These are phyloP conservation scores for Cytospora piceicola DNA, from an alignment of 2,329 filamentous ascomycete genomes.

Conservation along the genomic window DNA sequence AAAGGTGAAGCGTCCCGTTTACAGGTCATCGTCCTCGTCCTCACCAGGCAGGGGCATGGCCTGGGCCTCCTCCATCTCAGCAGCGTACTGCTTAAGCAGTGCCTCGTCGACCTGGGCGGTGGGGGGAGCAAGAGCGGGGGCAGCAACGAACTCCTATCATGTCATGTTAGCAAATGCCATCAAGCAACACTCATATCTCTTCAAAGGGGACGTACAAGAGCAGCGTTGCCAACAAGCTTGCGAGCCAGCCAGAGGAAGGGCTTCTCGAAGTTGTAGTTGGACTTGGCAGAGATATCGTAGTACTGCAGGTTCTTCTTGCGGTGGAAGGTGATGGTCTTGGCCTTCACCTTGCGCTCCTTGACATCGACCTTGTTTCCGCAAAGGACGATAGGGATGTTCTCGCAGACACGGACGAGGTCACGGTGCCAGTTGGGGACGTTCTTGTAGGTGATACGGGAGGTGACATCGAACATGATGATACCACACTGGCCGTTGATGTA, in stretches of 20 bases:
- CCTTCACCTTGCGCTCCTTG: conserved; percentile 99
- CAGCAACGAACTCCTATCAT: conserved; percentile 91
- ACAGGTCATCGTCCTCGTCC: conserved; percentile 76
- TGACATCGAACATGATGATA: conserved; percentile 99
- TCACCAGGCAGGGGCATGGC: conserved; percentile 89
- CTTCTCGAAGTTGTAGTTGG: conserved; percentile 99
- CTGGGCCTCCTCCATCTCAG: conserved; percentile 85
- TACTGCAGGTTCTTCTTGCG: conserved; percentile 99
- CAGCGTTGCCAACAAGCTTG: conserved; percentile 95
- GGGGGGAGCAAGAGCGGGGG: conserved; percentile 90
- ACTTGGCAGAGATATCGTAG: conserved; percentile 99
- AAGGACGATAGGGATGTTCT: conserved; percentile 98
- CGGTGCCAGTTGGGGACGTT: conserved; percentile 99
- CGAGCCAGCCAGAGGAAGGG: conserved; percentile 99
- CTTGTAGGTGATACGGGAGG: conserved; percentile 99
- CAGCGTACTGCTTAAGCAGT: conserved; percentile 79
- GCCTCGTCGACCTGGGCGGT: conserved; percentile 86
- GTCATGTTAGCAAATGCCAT: conserved; percentile 35
- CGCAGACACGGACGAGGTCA: conserved; percentile 98
- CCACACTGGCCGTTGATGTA: conserved; percentile 99
- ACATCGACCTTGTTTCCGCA: conserved; percentile 99
- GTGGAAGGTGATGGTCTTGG: conserved; percentile 99
- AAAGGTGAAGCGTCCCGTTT: conserved; percentile 41
- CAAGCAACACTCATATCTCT: neutral
- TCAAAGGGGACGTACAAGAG: conserved; percentile 63